These are phyloP conservation scores for Fusarium nodosum DNA, from an alignment of 2,329 filamentous ascomycete species.

Conservation along the genomic window DNA sequence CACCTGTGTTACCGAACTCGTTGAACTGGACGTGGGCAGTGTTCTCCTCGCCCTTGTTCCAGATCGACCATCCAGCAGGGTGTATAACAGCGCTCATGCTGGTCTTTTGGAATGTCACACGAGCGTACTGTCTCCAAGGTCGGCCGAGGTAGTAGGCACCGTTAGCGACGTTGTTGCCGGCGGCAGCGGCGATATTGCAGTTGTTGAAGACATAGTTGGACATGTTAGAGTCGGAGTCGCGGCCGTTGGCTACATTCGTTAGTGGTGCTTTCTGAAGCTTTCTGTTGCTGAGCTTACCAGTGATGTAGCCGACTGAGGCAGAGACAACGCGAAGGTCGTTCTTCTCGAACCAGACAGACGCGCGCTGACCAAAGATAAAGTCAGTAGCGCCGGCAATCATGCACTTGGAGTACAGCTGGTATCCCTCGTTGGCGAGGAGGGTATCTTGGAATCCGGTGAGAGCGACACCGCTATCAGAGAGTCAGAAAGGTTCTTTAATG, in stretches of 20 bases:
- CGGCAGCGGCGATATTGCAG: constrained; percentile 58
- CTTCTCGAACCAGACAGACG: constrained; percentile 60
- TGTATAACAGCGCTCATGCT: constrained; percentile 69
- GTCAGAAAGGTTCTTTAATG: fast-evolving
- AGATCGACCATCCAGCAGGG: constrained; percentile 68
- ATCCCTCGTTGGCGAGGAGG: constrained; percentile 60
- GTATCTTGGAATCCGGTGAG: constrained; percentile 66
- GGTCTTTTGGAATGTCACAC: constrained; percentile 64
- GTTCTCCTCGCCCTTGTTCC: constrained; percentile 63
- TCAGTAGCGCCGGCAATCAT: constrained; percentile 64
- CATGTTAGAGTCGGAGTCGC: constrained; percentile 51
- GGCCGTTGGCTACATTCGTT: constrained; percentile 57
- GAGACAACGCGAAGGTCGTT: constrained; percentile 57
- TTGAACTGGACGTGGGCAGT: constrained; percentile 68
- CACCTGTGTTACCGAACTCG: constrained; percentile 72
- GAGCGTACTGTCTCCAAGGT: constrained; percentile 62
- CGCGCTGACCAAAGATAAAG: constrained; percentile 63
- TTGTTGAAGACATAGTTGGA: constrained; percentile 64
- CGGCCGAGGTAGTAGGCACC: constrained; percentile 63
- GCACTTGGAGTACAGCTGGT: constrained; percentile 62
- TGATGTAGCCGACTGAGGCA: constrained; percentile 57
- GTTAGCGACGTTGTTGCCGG: constrained; percentile 54
- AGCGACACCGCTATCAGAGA: constrained; percentile 51
- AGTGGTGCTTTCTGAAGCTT: fast-evolving
- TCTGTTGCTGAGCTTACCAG: constrained; percentile 50